A percentile compares a stretch with the other conserved stretches of the same genome.
These are phyloP conservation scores for Dichomitus squalens DNA, from an alignment of 1,284 basidiomycete species.

Conservation along the genomic window DNA sequence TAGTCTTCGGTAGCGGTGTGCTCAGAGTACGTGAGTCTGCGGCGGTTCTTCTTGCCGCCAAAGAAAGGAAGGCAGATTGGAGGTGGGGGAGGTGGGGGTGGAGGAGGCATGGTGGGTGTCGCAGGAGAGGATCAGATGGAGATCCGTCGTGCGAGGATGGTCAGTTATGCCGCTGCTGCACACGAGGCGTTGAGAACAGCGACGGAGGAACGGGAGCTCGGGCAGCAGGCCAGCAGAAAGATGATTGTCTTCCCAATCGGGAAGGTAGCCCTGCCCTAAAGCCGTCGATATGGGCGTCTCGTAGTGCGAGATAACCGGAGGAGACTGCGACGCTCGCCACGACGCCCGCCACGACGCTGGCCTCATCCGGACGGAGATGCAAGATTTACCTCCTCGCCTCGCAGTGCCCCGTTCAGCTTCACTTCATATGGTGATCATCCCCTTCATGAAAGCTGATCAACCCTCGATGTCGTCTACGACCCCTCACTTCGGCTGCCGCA, in stretches of 20 bases:
- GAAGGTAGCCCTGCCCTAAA: slow-evolving; percentile 12
- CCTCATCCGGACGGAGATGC: slow-evolving; percentile 2
- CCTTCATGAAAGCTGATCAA: slow-evolving; percentile 1
- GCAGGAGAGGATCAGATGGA: slow-evolving; percentile 24
- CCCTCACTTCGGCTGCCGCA: not conserved
- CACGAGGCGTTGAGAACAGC: slow-evolving; percentile 24
- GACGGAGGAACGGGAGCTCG: not conserved
- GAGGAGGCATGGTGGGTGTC: slow-evolving; percentile 37
- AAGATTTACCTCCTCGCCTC: slow-evolving; percentile 13
- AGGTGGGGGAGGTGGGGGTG: slow-evolving; percentile 33
- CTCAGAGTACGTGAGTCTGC: slow-evolving; percentile 32
- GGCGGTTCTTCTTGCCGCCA: slow-evolving; percentile 29
- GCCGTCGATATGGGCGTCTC: not conserved
- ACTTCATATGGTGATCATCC: not conserved
- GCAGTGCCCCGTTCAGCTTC: not conserved
- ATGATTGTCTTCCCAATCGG: not conserved
- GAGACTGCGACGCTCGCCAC: not conserved
- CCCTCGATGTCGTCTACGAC: not conserved
- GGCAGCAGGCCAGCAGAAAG: not conserved
- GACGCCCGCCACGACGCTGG: not conserved
- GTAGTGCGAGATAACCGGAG: not conserved
- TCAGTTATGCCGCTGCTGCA: slow-evolving; percentile 14
- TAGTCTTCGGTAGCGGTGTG: slow-evolving; percentile 28
- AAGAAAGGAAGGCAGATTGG: slow-evolving; percentile 33
- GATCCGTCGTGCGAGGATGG: slow-evolving; percentile 13